Base-by-base conservation (phyloP, 2,329 filamentous ascomycete species). In the Trichoderma brevicompactum region DNA sequence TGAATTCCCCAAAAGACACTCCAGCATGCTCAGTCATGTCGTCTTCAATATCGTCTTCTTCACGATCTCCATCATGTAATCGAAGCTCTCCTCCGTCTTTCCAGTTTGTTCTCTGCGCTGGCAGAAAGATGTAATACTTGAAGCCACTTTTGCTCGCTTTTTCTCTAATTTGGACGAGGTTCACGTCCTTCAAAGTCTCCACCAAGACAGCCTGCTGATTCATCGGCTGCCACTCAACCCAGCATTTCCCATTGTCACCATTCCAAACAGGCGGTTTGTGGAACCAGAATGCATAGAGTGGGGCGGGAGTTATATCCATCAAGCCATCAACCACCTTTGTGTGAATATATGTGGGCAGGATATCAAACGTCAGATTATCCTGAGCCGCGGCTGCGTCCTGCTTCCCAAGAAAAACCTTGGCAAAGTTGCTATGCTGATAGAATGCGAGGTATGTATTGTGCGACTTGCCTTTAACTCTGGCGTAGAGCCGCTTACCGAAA, bases 141-240 rank as follows among this genome's bases (percentile, higher is more conserved):
- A 48, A 38, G n/a, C 4, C 32, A 28, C 23, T 28, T 54, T 12
- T 44, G 4, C 2, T 2, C 28, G 36, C 49, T 38, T 46, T 32
- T 7, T 28, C 38, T 23, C 13, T 38, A 5, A 60, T 3, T 10
- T 36, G 36, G 9, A 65, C 55, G 7, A 65, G 49, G 2, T 60
- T 59, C 0, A 54, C 17, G 10, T 60, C 48, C 5, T 60, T 60
- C 8, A 60, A 3, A 1, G 40, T 38, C 8, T 60, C 55, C 5
- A 60, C 54, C 15, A 65, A 10, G 13, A 65, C 32, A 8, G 64
- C 64, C 1, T 8, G 17, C 10, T 65, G 54, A 3, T 7, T 2
- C 5, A n/a, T 7, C 5, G 55, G 64, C 34, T 54, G 55, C 64
- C 64, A 65, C 34, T 65, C 54, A 12, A 65, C 46, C 64, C 64